Percentiles rank a stretch among this genome's conserved stretches.
Conservation (phyloP, 257 asterid species). For the Nicotiana sylvestris region DNA sequence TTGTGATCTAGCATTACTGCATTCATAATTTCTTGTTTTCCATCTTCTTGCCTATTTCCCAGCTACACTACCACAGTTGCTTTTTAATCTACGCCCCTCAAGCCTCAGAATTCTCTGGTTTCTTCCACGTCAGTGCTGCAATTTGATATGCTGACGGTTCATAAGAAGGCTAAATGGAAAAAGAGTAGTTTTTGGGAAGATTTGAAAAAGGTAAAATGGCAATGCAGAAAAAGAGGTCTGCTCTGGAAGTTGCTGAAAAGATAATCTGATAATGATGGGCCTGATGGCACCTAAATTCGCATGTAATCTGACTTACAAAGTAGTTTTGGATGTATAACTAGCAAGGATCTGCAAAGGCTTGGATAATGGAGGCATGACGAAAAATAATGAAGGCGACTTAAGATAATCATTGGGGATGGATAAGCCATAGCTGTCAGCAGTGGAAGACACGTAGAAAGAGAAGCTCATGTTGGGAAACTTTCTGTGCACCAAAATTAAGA, state of each 20-base stretch:
- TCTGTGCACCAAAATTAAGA: background rate
- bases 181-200: background rate
- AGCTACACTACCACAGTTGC: background rate
- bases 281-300: background rate
- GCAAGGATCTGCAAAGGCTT: background rate
- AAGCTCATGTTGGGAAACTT: background rate
- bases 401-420: background rate
- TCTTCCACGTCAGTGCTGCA: constrained; percentile 9
- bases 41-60: background rate
- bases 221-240: background rate
- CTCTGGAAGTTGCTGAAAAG: background rate
- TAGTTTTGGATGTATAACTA: background rate
- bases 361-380: background rate
- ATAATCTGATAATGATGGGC: background rate
- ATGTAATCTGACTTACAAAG: background rate
- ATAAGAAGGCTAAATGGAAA: background rate
- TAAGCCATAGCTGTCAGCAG: background rate
- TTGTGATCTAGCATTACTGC: background rate
- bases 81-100: background rate
- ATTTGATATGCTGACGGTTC: background rate
- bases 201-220: background rate
- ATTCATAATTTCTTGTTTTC: background rate
- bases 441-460: background rate
- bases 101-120: constrained; percentile 1
- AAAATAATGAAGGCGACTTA: background rate